Percentiles rank a stretch among this genome's conserved stretches.
These are phyloP conservation scores for Cryphonectria naterciae DNA, from an alignment of 2,329 filamentous ascomycete species.

Conservation along the genomic window DNA sequence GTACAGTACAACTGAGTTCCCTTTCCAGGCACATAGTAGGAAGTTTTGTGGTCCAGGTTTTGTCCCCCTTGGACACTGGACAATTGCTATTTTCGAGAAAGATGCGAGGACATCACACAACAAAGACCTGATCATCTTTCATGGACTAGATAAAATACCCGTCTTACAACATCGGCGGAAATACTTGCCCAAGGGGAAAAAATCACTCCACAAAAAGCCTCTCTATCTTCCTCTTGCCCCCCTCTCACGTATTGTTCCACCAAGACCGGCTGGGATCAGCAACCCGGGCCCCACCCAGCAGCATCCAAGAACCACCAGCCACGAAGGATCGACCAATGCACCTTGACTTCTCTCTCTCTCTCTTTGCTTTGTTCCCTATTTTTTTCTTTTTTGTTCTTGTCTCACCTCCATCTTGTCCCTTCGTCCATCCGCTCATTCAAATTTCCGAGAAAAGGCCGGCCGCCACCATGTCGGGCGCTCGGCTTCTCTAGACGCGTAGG, in stretches of 20 bases:
- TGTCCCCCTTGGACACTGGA: background rate
- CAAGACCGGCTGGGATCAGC: background rate
- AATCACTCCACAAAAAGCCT: background rate
- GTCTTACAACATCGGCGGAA: too few species aligned
- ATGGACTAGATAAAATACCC: too few species aligned
- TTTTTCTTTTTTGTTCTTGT: background rate
- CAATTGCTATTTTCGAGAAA: too few species aligned
- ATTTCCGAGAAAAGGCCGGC: background rate
- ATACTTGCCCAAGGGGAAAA: too few species aligned
- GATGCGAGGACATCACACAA: too few species aligned
- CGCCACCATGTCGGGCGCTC: background rate
- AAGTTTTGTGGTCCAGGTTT: too few species aligned
- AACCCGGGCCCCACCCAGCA: too few species aligned
- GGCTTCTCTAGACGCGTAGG: background rate
- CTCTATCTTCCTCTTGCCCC: background rate
- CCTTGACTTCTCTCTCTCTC: background rate
- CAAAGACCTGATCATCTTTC: too few species aligned
- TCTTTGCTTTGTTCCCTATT: background rate
- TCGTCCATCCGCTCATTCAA: background rate
- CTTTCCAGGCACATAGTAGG: background rate
- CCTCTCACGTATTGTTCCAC: background rate
- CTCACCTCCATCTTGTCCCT: background rate
- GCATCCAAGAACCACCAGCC: background rate
- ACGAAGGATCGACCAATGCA: background rate
- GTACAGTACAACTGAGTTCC: background rate